phyloP scores from a whole-genome alignment of 176 grass and related monocot species.

The Aechmea fasciata region DNA sequence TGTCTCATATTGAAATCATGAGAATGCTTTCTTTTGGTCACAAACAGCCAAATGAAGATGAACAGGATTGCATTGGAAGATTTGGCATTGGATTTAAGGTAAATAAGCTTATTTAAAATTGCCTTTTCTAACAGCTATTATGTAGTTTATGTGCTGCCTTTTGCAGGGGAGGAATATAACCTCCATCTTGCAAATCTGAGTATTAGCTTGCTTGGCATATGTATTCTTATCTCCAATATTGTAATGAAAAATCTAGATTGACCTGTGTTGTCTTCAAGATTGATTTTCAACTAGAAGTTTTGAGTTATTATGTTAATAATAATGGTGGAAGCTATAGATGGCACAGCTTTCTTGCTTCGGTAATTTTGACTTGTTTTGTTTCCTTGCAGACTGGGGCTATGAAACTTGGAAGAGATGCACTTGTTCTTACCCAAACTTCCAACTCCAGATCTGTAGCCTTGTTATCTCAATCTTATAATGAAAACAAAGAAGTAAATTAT shows the following conservation, averaged over 20 bases:
- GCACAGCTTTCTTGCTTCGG: background rate
- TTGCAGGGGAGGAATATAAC: background rate
- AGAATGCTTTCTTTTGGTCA: constrained; percentile 93
- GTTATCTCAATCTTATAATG: constrained; percentile 75
- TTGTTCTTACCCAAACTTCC: constrained; percentile 82
- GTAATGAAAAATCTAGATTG: too few relatives aligned
- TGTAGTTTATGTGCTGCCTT: background rate
- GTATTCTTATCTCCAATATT: too few relatives aligned
- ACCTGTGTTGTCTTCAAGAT: too few relatives aligned
- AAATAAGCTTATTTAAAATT: constrained; percentile 1
- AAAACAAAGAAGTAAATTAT: constrained; percentile 55
- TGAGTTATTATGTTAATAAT: too few relatives aligned
- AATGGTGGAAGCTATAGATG: background rate
- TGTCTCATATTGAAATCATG: constrained; percentile 54
- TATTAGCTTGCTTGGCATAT: too few relatives aligned
- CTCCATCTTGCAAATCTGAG: too few relatives aligned
- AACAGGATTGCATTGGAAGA: constrained; percentile 49
- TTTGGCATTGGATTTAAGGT: constrained; percentile 97
- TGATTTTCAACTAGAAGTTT: too few relatives aligned
- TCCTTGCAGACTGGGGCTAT: constrained; percentile 74
- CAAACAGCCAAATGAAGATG: constrained; percentile 34
- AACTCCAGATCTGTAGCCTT: constrained; percentile 72
- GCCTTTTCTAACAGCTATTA: background rate
- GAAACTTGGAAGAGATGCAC: constrained; percentile 80
- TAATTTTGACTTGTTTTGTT: constrained; percentile 12